Percentiles rank a stretch among this genome's conserved stretches.
phyloP scores from a whole-genome alignment of 1,284 basidiomycete genomes.

The Ceraceosorus guamensis region DNA sequence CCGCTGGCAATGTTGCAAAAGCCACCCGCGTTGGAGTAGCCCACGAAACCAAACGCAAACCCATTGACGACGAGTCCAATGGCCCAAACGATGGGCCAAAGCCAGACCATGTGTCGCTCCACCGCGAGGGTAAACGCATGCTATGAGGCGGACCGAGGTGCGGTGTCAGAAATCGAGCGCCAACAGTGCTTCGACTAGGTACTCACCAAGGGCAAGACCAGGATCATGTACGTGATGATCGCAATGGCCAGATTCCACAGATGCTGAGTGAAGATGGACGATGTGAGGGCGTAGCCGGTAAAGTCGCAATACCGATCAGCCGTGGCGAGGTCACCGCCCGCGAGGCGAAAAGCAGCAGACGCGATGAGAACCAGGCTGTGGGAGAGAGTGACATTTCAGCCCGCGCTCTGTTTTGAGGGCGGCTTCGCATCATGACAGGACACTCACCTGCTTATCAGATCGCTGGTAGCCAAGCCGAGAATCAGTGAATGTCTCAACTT shows the following conservation, averaged over 20 bases:
- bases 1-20: constrained; percentile 31
- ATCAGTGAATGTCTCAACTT: constrained; percentile 39
- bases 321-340: constrained; percentile 20
- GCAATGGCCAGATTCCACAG: constrained; percentile 39
- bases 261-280: constrained; percentile 35
- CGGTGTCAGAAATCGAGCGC: too few species aligned
- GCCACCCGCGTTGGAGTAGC: constrained; percentile 27
- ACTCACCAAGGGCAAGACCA: constrained; percentile 27
- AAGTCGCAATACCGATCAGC: constrained; percentile 20
- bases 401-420: not conserved
- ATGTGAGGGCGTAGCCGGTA: constrained; percentile 26
- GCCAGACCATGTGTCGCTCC: constrained; percentile 28
- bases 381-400: not conserved
- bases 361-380: constrained; percentile 25
- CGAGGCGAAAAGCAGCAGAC: constrained; percentile 23
- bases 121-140: constrained; percentile 26
- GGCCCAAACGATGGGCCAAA: constrained; percentile 36
- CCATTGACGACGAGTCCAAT: constrained; percentile 25
- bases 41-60: constrained; percentile 22
- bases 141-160: too few species aligned
- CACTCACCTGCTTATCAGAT: constrained; percentile 23
- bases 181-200: not conserved
- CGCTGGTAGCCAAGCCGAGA: constrained; percentile 35
- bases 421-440: not conserved
- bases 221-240: constrained; percentile 39